Evolutionary conservation across 805 yeast species (phyloP).

Genomic region (Candida tibetensis): DNA sequence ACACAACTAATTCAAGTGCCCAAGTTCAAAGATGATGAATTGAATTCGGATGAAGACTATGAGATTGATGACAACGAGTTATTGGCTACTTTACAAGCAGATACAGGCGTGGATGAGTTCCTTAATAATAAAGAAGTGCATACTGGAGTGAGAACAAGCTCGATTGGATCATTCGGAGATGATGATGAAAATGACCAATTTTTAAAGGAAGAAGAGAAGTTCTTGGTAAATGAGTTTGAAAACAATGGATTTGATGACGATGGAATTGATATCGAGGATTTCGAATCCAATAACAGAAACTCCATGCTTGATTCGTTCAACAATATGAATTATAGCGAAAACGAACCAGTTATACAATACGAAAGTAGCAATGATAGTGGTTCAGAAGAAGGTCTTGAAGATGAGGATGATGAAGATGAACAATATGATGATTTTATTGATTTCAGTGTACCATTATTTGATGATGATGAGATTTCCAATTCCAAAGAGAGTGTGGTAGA

Average conservation of each 20-base stretch:
- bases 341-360: slow-evolving; percentile 40
- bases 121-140: slow-evolving; percentile 4
- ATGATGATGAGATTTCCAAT: slow-evolving; percentile 12
- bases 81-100: slow-evolving; percentile 46
- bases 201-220: slow-evolving; percentile 43
- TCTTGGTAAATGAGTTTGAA: slow-evolving; percentile 45
- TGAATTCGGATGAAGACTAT: slow-evolving; percentile 63
- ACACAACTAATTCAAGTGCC: slow-evolving; percentile 46
- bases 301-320: slow-evolving; percentile 19
- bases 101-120: slow-evolving; percentile 43
- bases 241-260: slow-evolving; percentile 46
- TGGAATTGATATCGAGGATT: slow-evolving; percentile 30
- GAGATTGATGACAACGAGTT: slow-evolving; percentile 51
- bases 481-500: slow-evolving; percentile 1
- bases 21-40: slow-evolving; percentile 46
- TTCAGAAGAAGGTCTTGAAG: slow-evolving; percentile 28
- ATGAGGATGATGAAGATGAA: slow-evolving; percentile 36
- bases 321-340: slow-evolving; percentile 18
- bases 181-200: slow-evolving; percentile 38
- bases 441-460: slow-evolving; percentile 31
- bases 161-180: slow-evolving; percentile 31
- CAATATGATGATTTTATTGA: slow-evolving; percentile 41
- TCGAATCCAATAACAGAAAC: slow-evolving; percentile 13
- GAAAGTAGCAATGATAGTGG: slow-evolving; percentile 33
- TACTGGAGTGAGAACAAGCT: slow-evolving; percentile 18